These are phyloP conservation scores for Chondrostereum purpureum DNA, from an alignment of 1,284 basidiomycete genomes.

Conservation along the genomic window DNA sequence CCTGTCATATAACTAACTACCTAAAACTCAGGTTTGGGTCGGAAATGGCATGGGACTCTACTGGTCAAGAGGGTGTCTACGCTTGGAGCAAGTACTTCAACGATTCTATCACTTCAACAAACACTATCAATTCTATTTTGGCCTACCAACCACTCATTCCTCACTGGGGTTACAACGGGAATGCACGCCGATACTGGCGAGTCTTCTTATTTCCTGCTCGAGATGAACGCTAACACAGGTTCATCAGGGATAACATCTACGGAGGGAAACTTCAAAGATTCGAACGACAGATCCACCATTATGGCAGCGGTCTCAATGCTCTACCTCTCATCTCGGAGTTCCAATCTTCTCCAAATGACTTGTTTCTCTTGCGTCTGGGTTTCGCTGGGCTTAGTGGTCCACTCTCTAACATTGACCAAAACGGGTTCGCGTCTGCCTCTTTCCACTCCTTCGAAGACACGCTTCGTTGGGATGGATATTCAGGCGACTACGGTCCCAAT, in stretches of 20 bases:
- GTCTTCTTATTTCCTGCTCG: too few relatives aligned
- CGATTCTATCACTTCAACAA: slow-evolving; percentile 42
- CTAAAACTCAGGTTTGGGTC: slow-evolving; percentile 39
- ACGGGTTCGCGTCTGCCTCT: slow-evolving; percentile 50
- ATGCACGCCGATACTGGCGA: slow-evolving; percentile 54
- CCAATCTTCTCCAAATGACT: slow-evolving; percentile 39
- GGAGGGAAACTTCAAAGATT: slow-evolving; percentile 50
- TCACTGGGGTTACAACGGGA: slow-evolving; percentile 59
- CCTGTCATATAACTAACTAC: neutral
- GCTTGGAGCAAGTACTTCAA: slow-evolving; percentile 52
- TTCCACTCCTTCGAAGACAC: slow-evolving; percentile 56
- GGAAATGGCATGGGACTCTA: slow-evolving; percentile 60
- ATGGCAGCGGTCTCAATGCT: slow-evolving; percentile 53
- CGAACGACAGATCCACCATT: slow-evolving; percentile 56
- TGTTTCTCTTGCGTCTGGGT: slow-evolving; percentile 46
- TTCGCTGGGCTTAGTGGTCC: slow-evolving; percentile 49
- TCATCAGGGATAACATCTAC: slow-evolving; percentile 55
- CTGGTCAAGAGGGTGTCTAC: slow-evolving; percentile 54
- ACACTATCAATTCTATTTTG: slow-evolving; percentile 50
- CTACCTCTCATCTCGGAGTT: slow-evolving; percentile 48
- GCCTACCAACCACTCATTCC: slow-evolving; percentile 52
- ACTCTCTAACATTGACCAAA: slow-evolving; percentile 48
- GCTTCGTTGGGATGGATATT: slow-evolving; percentile 53
- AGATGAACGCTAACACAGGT: neutral
- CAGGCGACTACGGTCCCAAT: slow-evolving; percentile 56